phyloP scores from a whole-genome alignment of 2,329 filamentous ascomycete species.

The Penicillium sp. region DNA sequence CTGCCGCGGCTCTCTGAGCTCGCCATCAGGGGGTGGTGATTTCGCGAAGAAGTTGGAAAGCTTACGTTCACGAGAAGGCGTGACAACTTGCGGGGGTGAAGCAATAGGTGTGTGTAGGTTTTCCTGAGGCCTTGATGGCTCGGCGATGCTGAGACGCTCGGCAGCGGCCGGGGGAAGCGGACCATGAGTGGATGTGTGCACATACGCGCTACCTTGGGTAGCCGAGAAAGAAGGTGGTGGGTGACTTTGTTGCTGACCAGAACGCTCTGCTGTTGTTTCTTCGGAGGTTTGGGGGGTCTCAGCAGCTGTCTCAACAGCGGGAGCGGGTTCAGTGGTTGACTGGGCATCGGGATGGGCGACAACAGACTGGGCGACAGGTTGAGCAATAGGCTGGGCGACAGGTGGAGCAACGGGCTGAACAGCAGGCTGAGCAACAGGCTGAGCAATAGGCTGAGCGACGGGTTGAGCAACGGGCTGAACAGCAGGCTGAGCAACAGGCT shows the following conservation, averaged over 20 bases:
- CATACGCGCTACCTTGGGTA: slow-evolving; percentile 24
- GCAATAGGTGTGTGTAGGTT: slow-evolving; percentile 51
- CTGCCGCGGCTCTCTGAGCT: slow-evolving; percentile 63
- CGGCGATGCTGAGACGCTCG: slow-evolving; percentile 16
- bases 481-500: neutral
- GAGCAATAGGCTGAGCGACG: neutral
- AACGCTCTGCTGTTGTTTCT: neutral
- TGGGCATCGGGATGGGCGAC: neutral
- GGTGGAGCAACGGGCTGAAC: neutral
- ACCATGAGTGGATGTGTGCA: slow-evolving; percentile 38
- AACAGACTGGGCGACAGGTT: neutral
- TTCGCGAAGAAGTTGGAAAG: slow-evolving; percentile 69
- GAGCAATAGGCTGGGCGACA: neutral
- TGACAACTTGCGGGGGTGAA: slow-evolving; percentile 47
- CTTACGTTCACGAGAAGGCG: slow-evolving; percentile 66
- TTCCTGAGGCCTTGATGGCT: slow-evolving; percentile 34
- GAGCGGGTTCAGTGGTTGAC: neutral
- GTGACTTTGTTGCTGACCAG: slow-evolving; percentile 8
- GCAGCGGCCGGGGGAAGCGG: slow-evolving; percentile 28
- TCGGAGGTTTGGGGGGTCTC: neutral
- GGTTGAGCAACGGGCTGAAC: neutral
- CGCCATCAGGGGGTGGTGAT: slow-evolving; percentile 64
- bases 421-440: neutral
- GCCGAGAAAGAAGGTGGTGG: slow-evolving; percentile 13
- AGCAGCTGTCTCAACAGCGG: neutral